Percentiles rank a stretch among this genome's conserved stretches.
phyloP scores from a whole-genome alignment of 306 rosid species.

The Prunus salicina region DNA sequence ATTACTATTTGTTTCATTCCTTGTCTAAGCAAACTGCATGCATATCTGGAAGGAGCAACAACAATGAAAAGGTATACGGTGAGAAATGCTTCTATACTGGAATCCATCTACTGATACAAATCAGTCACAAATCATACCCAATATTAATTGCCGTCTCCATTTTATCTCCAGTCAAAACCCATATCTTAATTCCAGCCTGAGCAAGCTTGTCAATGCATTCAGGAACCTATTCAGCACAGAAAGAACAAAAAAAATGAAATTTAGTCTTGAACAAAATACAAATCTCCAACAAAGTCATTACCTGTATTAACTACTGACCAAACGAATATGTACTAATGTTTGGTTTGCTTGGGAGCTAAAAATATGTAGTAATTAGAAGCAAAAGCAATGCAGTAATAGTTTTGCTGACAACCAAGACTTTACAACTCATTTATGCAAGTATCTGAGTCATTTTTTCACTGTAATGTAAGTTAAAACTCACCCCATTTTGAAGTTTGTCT shows the following conservation, averaged over 20 bases:
- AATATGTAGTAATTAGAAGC: background rate
- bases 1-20: constrained; percentile 90
- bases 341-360: too few relatives aligned
- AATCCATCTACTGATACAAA: constrained; percentile 2
- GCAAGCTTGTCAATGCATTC: constrained; percentile 99
- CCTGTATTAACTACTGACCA: background rate
- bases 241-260: background rate
- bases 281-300: background rate
- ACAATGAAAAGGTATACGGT: constrained; percentile 3
- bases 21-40: constrained; percentile 96
- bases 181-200: constrained; percentile 95
- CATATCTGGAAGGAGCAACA: constrained; percentile 50
- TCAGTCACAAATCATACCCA: constrained; percentile 45
- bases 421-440: background rate
- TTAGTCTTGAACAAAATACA: background rate
- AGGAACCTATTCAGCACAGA: constrained; percentile 66
- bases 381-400: constrained; percentile 1
- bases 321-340: background rate
- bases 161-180: constrained; percentile 99
- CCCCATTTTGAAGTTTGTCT: constrained; percentile 98
- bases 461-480: constrained; percentile 27
- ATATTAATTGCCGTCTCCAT: constrained; percentile 99
- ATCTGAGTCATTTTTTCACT: too few relatives aligned
- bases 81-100: constrained; percentile 6
- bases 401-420: background rate